These are phyloP conservation scores for Naganishia vaughanmartiniae DNA, from an alignment of 768 basidiomycete species.

Conservation along the genomic window DNA sequence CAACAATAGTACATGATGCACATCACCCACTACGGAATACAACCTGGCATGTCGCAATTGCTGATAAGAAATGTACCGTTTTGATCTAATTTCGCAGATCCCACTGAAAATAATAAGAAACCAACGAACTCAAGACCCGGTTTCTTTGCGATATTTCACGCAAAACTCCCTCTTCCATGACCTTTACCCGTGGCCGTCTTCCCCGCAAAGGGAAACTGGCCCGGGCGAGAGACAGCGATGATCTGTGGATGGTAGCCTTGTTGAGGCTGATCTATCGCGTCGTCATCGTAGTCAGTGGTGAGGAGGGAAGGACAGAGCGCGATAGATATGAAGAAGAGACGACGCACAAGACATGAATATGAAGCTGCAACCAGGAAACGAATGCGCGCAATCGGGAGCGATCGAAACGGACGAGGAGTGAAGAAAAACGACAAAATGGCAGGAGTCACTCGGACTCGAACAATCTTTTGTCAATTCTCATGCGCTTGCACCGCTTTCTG, in stretches of 20 bases:
- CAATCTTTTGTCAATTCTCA: neutral
- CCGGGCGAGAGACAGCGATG: conserved; percentile 22
- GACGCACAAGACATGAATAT: too few species aligned
- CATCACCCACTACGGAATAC: too few species aligned
- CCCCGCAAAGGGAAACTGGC: neutral
- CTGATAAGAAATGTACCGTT: conserved; percentile 24
- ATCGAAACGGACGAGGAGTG: neutral
- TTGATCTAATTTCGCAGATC: conserved; percentile 31
- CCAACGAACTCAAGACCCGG: conserved; percentile 31
- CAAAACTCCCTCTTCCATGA: conserved; percentile 25
- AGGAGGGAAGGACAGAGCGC: neutral
- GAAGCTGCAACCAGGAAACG: too few species aligned
- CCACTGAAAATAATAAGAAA: conserved; percentile 19
- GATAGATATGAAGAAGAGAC: too few species aligned
- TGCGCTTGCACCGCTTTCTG: neutral
- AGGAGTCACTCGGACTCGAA: neutral
- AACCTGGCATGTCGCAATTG: neutral
- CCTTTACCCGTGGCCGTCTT: conserved; percentile 4
- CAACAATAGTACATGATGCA: too few species aligned
- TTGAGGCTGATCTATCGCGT: conserved; percentile 7
- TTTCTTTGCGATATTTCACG: neutral
- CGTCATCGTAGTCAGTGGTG: conserved; percentile 21
- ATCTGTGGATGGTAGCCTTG: neutral
- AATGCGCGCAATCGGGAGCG: neutral
- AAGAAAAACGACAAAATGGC: neutral